Percentiles rank a stretch among this genome's conserved stretches.
These are phyloP conservation scores for Ogataea allantospora DNA, from an alignment of 805 yeast genomes.

Conservation along the genomic window DNA sequence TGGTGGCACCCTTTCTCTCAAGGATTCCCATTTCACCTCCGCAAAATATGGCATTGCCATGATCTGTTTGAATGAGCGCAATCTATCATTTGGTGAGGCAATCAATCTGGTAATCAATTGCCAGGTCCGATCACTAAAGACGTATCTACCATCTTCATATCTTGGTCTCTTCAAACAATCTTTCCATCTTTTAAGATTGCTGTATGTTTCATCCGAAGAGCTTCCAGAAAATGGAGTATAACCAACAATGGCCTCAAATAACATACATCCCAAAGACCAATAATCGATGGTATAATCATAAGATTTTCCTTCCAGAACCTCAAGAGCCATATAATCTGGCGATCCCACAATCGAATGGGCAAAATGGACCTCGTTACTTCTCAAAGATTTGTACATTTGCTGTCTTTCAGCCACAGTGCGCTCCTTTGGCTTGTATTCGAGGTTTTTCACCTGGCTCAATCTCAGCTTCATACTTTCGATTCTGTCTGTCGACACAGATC, in stretches of 20 bases:
- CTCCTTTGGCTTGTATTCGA: slow-evolving; percentile 64
- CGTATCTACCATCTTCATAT: slow-evolving; percentile 85
- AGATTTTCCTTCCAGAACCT: slow-evolving; percentile 88
- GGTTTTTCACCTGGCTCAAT: slow-evolving; percentile 65
- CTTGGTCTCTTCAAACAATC: slow-evolving; percentile 85
- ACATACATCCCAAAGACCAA: slow-evolving; percentile 98
- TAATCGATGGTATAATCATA: slow-evolving; percentile 97
- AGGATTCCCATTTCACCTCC: slow-evolving; percentile 74
- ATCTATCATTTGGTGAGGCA: slow-evolving; percentile 72
- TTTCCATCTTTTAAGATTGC: slow-evolving; percentile 91
- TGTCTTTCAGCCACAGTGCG: slow-evolving; percentile 86
- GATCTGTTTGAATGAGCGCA: slow-evolving; percentile 78
- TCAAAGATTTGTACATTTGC: slow-evolving; percentile 71
- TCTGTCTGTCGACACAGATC: slow-evolving; percentile 87
- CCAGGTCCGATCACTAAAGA: slow-evolving; percentile 97
- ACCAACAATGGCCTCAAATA: slow-evolving; percentile 93
- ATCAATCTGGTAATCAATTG: slow-evolving; percentile 74
- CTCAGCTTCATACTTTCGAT: slow-evolving; percentile 86
- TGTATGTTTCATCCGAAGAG: slow-evolving; percentile 90
- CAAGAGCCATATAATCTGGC: slow-evolving; percentile 98
- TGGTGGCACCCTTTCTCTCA: slow-evolving; percentile 80
- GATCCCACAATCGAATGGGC: slow-evolving; percentile 97
- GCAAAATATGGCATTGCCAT: slow-evolving; percentile 76
- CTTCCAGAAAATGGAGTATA: slow-evolving; percentile 97
- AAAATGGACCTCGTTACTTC: slow-evolving; percentile 76